phyloP scores from a whole-genome alignment of 345 rosid genomes.

The Salix brachista region DNA sequence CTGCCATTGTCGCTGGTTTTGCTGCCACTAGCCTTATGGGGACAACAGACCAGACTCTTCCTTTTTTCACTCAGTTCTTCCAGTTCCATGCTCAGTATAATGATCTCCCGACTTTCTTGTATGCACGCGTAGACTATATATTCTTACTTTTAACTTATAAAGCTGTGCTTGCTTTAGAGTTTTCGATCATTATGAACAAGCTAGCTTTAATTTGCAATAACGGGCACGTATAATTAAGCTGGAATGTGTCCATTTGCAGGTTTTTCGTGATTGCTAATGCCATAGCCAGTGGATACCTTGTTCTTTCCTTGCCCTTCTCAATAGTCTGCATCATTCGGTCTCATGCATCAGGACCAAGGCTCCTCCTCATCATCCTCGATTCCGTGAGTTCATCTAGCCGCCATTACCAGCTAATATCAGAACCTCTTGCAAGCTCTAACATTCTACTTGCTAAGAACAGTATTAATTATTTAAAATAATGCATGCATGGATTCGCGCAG shows the following conservation, averaged over 20 bases:
- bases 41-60: conserved; percentile 40
- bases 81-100: conserved; percentile 53
- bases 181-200: not conserved
- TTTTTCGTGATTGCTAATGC: conserved; percentile 42
- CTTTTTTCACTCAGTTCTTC: conserved; percentile 65
- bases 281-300: conserved; percentile 39
- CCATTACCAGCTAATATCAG: not conserved
- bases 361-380: conserved; percentile 43
- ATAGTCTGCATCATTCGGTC: conserved; percentile 48
- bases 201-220: no score
- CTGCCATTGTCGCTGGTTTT: conserved; percentile 34
- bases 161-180: not conserved
- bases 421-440: not conserved
- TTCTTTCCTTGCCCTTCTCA: conserved; percentile 55
- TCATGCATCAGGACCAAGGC: conserved; percentile 31
- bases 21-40: conserved; percentile 45
- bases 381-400: conserved; percentile 17
- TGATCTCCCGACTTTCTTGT: conserved; percentile 43
- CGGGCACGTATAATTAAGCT: no score
- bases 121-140: not conserved
- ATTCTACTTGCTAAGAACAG: not conserved
- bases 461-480: not conserved
- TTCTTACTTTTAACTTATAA: not conserved
- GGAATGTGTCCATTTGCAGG: conserved; percentile 21
- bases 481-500: conserved; percentile 20